Percentiles rank a stretch among this genome's conserved stretches.
Evolutionary conservation across 495 filamentous ascomycete species (phyloP).

Genomic region (Penicillium cinerascens): DNA sequence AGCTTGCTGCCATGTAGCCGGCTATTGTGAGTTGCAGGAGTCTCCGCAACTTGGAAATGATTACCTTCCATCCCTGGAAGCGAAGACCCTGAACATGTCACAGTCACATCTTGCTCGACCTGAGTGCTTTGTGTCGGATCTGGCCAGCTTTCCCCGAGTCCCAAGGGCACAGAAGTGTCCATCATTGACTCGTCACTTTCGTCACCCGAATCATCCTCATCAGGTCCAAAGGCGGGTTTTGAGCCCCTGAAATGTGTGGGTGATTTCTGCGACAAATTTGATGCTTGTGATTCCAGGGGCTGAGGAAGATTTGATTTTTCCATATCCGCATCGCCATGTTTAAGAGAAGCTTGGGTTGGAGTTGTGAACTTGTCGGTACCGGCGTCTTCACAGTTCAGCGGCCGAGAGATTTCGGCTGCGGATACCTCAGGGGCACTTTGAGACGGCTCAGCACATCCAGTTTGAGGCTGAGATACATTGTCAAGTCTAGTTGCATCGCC

Average conservation of each 20-base stretch:
- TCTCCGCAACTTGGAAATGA: conserved; percentile 39
- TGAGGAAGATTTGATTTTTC: neutral
- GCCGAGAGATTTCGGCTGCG: neutral
- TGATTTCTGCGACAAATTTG: neutral
- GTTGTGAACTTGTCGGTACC: neutral
- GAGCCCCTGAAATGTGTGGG: neutral
- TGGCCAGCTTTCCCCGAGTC: conserved; percentile 35
- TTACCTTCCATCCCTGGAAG: conserved; percentile 17
- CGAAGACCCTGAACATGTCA: conserved; percentile 23
- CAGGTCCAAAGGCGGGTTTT: conserved; percentile 5
- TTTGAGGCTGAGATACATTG: neutral
- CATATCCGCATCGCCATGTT: neutral
- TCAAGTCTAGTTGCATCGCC: neutral
- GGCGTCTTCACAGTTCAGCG: neutral
- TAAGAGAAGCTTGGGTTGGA: neutral
- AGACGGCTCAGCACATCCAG: neutral
- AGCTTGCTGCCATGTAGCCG: conserved; percentile 6
- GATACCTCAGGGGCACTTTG: neutral
- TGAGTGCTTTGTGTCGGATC: conserved; percentile 26
- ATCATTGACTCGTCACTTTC: conserved; percentile 49
- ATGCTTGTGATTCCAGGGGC: neutral
- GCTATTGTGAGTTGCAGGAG: conserved; percentile 20
- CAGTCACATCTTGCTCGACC: conserved; percentile 16
- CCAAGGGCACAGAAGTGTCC: conserved; percentile 50
- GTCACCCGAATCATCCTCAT: conserved; percentile 23